Conservation (phyloP, 2,329 filamentous ascomycete species). For the Neofusicoccum laricinum region DNA sequence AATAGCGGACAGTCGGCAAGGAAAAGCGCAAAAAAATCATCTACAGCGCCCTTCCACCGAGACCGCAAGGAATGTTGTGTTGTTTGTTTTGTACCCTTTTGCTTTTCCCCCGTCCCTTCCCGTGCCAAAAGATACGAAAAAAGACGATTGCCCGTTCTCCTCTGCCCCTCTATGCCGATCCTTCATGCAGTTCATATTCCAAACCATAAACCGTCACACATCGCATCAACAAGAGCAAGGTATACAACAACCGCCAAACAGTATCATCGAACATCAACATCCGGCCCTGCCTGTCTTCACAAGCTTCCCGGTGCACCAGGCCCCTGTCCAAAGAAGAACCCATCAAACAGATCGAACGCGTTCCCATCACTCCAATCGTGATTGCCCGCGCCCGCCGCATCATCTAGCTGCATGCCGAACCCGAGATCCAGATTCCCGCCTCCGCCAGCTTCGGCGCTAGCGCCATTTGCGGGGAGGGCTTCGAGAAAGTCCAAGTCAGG, state of each 20-base stretch:
- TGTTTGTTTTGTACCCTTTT: background rate
- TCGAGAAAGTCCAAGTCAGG: slow-evolving; percentile 56
- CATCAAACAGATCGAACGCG: slow-evolving; percentile 58
- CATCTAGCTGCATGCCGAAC: slow-evolving; percentile 44
- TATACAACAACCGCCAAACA: too few species aligned
- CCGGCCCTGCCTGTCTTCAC: background rate
- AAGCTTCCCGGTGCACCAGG: slow-evolving; percentile 19
- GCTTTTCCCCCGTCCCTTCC: too few species aligned
- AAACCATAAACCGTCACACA: too few species aligned
- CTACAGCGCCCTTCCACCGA: background rate
- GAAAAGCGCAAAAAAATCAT: background rate
- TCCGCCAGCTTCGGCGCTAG: slow-evolving; percentile 4
- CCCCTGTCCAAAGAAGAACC: slow-evolving; percentile 65
- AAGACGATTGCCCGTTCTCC: too few species aligned
- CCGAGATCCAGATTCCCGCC: slow-evolving; percentile 59
- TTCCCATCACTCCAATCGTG: slow-evolving; percentile 55
- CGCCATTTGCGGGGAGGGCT: slow-evolving; percentile 38
- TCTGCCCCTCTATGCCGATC: too few species aligned
- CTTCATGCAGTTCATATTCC: too few species aligned
- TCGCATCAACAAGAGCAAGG: background rate
- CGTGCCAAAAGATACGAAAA: too few species aligned
- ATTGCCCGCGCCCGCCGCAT: slow-evolving; percentile 37
- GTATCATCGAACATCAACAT: background rate
- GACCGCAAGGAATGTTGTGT: background rate
- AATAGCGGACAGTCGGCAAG: background rate